Conservation (phyloP, 768 basidiomycete genomes). For the Austroboletus eburneus region DNA sequence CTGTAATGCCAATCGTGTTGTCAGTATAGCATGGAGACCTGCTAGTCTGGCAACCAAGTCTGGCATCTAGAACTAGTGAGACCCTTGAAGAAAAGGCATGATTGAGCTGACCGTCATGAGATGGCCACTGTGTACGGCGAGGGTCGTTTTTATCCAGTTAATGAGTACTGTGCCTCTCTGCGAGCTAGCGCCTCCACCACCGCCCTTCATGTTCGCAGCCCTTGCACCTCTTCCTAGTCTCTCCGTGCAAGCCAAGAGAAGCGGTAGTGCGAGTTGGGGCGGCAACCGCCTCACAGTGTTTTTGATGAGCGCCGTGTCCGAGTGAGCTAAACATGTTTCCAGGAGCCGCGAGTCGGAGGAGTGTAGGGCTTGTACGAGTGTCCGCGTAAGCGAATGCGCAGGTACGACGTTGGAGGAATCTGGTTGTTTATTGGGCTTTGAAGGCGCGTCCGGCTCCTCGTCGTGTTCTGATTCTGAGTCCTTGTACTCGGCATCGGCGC, state of each 20-base stretch:
- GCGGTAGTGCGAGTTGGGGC: constrained; percentile 77
- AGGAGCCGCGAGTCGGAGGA: constrained; percentile 86
- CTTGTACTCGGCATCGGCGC: constrained; percentile 37
- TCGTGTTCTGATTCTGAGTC: constrained; percentile 44
- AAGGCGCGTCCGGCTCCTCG: constrained; percentile 35
- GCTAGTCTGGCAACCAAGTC: constrained; percentile 86
- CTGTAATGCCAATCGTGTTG: constrained; percentile 75
- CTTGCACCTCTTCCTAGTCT: constrained; percentile 74
- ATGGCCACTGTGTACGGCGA: constrained; percentile 84
- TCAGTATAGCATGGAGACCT: constrained; percentile 76
- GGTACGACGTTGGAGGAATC: constrained; percentile 49
- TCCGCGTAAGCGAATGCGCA: constrained; percentile 85
- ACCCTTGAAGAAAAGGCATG: neutral
- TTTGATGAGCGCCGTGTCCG: constrained; percentile 73
- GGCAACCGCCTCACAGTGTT: constrained; percentile 87
- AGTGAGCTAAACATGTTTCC: constrained; percentile 83
- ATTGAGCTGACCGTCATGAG: constrained; percentile 79
- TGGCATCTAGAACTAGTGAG: constrained; percentile 61
- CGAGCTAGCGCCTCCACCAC: constrained; percentile 74
- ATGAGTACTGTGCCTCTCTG: constrained; percentile 69
- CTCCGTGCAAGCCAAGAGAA: constrained; percentile 87
- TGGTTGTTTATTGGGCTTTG: constrained; percentile 13
- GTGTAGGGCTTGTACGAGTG: constrained; percentile 93
- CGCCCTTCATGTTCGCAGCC: constrained; percentile 69
- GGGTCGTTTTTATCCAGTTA: constrained; percentile 75